phyloP scores from a whole-genome alignment of 768 basidiomycete genomes.

The Tricholoma flavovirens region DNA sequence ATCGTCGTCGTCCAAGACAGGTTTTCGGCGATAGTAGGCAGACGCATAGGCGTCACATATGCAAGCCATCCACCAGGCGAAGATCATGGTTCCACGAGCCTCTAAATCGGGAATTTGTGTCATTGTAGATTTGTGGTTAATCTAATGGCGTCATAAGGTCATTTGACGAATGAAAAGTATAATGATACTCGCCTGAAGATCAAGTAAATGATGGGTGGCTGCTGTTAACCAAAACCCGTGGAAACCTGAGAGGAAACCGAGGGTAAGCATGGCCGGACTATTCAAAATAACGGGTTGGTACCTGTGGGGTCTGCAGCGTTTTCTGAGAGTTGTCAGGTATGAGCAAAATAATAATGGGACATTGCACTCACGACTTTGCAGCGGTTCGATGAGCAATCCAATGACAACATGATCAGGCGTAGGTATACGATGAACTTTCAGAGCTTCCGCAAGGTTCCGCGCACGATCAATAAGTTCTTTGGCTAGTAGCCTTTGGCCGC shows the following conservation, averaged over 20 bases:
- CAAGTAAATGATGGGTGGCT: constrained; percentile 72
- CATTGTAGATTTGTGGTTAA: constrained; percentile 80
- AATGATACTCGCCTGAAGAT: constrained; percentile 53
- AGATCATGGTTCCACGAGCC: constrained; percentile 78
- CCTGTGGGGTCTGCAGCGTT: constrained; percentile 68
- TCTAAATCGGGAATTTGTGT: constrained; percentile 68
- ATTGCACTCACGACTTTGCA: constrained; percentile 76
- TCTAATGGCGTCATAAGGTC: constrained; percentile 35
- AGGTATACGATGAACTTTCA: constrained; percentile 81
- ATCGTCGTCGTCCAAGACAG: constrained; percentile 81
- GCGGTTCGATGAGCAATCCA: constrained; percentile 71
- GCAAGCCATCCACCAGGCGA: constrained; percentile 93
- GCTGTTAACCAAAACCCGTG: constrained; percentile 81
- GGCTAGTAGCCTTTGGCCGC: constrained; percentile 71
- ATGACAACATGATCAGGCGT: constrained; percentile 79
- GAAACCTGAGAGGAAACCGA: constrained; percentile 46
- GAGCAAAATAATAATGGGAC: constrained; percentile 5
- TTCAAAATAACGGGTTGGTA: constrained; percentile 23
- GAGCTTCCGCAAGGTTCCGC: constrained; percentile 78
- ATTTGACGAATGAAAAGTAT: constrained; percentile 3
- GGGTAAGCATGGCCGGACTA: neutral
- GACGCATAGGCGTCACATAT: constrained; percentile 79
- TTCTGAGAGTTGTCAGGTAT: constrained; percentile 38
- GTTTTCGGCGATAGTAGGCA: constrained; percentile 81
- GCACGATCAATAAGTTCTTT: constrained; percentile 75